phyloP scores from a whole-genome alignment of 1,284 basidiomycete genomes.

The Cronartium quercuum region DNA sequence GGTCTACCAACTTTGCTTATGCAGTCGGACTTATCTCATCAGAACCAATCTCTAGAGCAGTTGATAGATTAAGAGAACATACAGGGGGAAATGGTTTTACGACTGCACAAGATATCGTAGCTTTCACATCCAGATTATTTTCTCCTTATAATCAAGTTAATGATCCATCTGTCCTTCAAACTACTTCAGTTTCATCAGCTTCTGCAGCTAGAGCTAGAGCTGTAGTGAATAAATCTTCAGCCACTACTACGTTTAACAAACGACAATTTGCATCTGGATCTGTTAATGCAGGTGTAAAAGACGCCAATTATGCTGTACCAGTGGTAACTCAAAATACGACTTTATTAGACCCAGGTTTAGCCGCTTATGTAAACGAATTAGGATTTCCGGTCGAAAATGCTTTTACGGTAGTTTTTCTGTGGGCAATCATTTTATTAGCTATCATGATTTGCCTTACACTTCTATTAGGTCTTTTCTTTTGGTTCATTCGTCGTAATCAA shows the following conservation, averaged over 20 bases:
- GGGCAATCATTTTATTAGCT: conserved; percentile 16
- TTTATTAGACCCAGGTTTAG: conserved; percentile 27
- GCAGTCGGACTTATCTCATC: conserved; percentile 41
- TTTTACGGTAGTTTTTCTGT: conserved; percentile 34
- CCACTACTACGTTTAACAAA: not conserved
- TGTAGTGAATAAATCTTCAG: not conserved
- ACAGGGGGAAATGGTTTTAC: conserved; percentile 27
- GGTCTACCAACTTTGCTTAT: conserved; percentile 42
- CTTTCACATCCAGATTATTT: conserved; percentile 10
- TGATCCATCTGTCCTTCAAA: not conserved
- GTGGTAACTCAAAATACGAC: conserved; percentile 27
- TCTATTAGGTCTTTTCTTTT: not conserved
- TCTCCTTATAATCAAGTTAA: conserved; percentile 29
- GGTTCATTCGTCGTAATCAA: not conserved
- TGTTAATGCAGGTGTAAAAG: not conserved
- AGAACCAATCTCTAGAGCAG: conserved; percentile 42
- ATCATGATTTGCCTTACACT: not conserved
- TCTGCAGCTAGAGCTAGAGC: not conserved
- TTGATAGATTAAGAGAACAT: conserved; percentile 35
- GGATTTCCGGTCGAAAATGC: conserved; percentile 35
- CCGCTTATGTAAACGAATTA: conserved; percentile 33
- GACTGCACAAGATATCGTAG: conserved; percentile 15
- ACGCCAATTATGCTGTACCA: not conserved
- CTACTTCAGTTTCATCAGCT: not conserved
- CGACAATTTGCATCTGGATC: not conserved